Percentiles rank a stretch among this genome's conserved stretches.
phyloP scores from a whole-genome alignment of 257 asterid species.

The Forsythia viridissima region DNA sequence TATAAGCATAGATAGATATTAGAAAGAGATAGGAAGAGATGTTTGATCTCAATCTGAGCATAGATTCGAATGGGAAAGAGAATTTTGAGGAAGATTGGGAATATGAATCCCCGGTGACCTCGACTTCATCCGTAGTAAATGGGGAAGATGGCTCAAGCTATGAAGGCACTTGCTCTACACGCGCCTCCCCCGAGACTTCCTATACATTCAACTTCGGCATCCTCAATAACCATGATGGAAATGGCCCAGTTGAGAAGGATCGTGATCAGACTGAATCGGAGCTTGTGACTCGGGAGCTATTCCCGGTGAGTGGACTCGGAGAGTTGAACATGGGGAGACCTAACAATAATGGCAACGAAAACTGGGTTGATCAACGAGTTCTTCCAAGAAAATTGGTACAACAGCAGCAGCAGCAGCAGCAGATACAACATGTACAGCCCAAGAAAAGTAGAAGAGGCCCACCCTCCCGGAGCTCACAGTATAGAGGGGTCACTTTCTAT shows the following conservation, averaged over 20 bases:
- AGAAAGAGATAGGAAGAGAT: constrained; percentile 25
- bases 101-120: constrained; percentile 40
- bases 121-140: constrained; percentile 48
- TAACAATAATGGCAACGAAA: constrained; percentile 5
- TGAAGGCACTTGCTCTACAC: constrained; percentile 54
- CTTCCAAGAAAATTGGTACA: constrained; percentile 13
- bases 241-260: constrained; percentile 3
- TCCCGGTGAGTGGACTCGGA: constrained; percentile 47
- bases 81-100: constrained; percentile 23
- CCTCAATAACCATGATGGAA: constrained; percentile 12
- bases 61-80: constrained; percentile 31
- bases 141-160: constrained; percentile 52
- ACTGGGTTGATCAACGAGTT: constrained; percentile 20
- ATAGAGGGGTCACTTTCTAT: constrained; percentile 72
- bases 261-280: constrained; percentile 26
- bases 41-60: constrained; percentile 70
- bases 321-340: constrained; percentile 24
- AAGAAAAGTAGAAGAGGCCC: constrained; percentile 68
- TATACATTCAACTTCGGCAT: constrained; percentile 53
- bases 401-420: constrained; percentile 32
- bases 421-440: constrained; percentile 39
- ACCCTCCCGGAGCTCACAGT: constrained; percentile 65
- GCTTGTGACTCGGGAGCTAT: constrained; percentile 58
- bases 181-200: constrained; percentile 32
- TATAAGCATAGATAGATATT: background rate